Evolutionary conservation across 2,329 filamentous ascomycete genomes (phyloP), one percentile per base, ranked within the genome.

Genomic region (Aspergillus melleus): DNA sequence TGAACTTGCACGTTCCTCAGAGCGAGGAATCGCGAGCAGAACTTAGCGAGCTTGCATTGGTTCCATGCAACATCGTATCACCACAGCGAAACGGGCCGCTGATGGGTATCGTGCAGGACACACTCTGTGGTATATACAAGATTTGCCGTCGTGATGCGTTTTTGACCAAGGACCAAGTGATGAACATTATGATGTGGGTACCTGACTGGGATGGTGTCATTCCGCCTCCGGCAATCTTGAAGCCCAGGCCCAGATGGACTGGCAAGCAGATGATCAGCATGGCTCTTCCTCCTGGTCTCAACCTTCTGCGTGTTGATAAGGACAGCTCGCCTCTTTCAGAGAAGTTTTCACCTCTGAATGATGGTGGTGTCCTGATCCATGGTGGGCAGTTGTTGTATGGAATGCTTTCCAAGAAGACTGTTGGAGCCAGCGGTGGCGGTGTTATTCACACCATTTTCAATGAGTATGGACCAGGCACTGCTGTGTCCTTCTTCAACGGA

Each of bases 91-190:
- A 99, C 78, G 90, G 91, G 59, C 96, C 95, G 51, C 84, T 99
- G 58, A 99, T 99, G 96, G 96, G 96, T 87, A 98, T 99, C 68
- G 95, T 99, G 22, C 95, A 99, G 76, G 95, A 99, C 77, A 96
- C 94, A 24, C 84, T 99, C 60, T 95, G 93, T 67, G 95, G 96
- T 79, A 89, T 92, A 49, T 99, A 97, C 86, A 99, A 99, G 81
- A 88, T 99, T 68, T 96, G 90, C 70, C 90, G 92, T 68, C 88
- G 93, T 74, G 95, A 99, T 75, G 88, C 91, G 30, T 97, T 99
- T 79, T 80, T 99, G 60, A 90, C 87, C 59, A 93, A 94, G 75
- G 90, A 96, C 67, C 84, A 93, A 74, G 90, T 99, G 65, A 98
- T 97, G 92, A 96, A 97, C 76, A 85, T 96, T 67, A 89, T 99